Percentiles rank a stretch among this genome's conserved stretches.
phyloP scores from a whole-genome alignment of 176 grass and related monocot genomes.

The Hsuehochloa calcarea region DNA sequence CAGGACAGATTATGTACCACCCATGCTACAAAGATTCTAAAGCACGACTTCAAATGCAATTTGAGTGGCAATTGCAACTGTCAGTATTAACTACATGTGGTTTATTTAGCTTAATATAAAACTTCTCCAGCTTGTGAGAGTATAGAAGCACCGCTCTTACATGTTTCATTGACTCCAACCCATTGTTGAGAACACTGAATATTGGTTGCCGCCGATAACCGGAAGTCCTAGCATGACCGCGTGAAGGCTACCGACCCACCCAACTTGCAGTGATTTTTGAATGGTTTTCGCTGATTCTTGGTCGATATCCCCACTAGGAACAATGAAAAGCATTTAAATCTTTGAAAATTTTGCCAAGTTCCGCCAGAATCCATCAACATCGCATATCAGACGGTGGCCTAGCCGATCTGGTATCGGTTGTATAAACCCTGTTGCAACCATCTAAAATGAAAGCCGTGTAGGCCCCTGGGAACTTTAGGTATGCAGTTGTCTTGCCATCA shows the following conservation, averaged over 20 bases:
- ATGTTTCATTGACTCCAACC: background rate
- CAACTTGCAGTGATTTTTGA: background rate
- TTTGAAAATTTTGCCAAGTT: background rate
- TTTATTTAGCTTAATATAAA: background rate
- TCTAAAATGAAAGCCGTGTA: slow-evolving; percentile 34
- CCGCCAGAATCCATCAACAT: slow-evolving; percentile 20
- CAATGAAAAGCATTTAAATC: background rate
- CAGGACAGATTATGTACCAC: slow-evolving; percentile 33
- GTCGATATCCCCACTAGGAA: background rate
- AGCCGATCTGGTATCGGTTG: slow-evolving; percentile 1
- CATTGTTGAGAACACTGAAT: background rate
- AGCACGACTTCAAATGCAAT: background rate
- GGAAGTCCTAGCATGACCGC: background rate
- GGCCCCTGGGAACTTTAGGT: slow-evolving; percentile 35
- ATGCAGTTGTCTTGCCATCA: slow-evolving; percentile 42
- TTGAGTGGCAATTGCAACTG: background rate
- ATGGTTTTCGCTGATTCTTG: background rate
- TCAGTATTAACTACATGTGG: background rate
- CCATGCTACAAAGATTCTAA: slow-evolving; percentile 31
- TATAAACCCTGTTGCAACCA: slow-evolving; percentile 34
- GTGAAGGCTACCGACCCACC: background rate
- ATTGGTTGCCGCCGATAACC: background rate
- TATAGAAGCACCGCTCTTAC: background rate
- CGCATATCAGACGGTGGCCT: background rate
- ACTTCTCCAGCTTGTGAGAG: background rate